phyloP scores from a whole-genome alignment of 345 rosid genomes.

The Arabis alpina region DNA sequence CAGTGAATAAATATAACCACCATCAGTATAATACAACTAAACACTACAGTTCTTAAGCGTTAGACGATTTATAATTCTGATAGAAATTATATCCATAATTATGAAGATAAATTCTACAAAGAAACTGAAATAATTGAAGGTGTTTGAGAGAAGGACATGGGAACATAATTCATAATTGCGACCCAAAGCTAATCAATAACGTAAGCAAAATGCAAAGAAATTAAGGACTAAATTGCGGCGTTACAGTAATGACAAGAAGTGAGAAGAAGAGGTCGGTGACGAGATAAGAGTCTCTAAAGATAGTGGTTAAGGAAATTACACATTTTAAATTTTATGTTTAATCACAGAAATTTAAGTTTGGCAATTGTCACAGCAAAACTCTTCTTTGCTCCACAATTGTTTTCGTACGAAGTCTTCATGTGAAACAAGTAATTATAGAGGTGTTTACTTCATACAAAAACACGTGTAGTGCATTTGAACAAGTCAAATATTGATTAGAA shows the following conservation, averaged over 20 bases:
- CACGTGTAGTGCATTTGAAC: not conserved
- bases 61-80: no score
- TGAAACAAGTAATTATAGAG: constrained; percentile 8
- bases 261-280: constrained; percentile 31
- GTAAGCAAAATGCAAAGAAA: constrained; percentile 27
- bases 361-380: constrained; percentile 24
- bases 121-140: not conserved
- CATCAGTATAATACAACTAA: no score
- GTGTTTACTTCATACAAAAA: no score
- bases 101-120: no score
- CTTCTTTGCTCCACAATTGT: constrained; percentile 16
- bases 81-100: no score
- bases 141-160: constrained; percentile 14
- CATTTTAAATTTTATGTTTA: constrained; percentile 19
- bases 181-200: constrained; percentile 33
- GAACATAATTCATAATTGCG: constrained; percentile 33
- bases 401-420: not conserved
- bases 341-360: constrained; percentile 18
- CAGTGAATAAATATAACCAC: no score
- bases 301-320: constrained; percentile 32
- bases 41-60: no score
- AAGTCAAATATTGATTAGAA: constrained; percentile 23
- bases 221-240: constrained; percentile 31
- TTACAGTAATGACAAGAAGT: constrained; percentile 27
- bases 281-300: constrained; percentile 21